Percentiles rank a stretch among this genome's conserved stretches.
Evolutionary conservation across 768 basidiomycete species (phyloP).

Genomic region (Holtermanniella nyarrowii): DNA sequence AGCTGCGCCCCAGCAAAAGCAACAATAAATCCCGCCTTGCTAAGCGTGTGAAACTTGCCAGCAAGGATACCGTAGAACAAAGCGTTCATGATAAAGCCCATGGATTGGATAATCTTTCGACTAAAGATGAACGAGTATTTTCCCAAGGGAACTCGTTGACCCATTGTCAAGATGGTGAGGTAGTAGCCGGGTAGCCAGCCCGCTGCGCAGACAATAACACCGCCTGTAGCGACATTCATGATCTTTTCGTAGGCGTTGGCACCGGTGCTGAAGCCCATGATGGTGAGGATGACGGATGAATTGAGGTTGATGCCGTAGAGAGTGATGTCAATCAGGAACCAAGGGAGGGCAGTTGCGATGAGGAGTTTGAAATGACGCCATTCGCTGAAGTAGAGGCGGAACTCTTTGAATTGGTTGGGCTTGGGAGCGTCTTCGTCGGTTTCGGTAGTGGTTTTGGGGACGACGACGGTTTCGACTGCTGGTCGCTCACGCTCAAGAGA

Average conservation of each 20-base stretch:
- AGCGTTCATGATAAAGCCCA: conserved; percentile 62
- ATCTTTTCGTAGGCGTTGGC: conserved; percentile 57
- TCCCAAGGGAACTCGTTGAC: conserved; percentile 41
- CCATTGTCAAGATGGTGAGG: conserved; percentile 57
- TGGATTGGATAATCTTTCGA: conserved; percentile 63
- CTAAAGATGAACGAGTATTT: conserved; percentile 44
- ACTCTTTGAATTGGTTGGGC: conserved; percentile 45
- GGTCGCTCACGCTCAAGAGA: not conserved
- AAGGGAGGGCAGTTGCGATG: conserved; percentile 57
- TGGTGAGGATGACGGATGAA: conserved; percentile 51
- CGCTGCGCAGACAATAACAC: conserved; percentile 52
- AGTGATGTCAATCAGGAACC: conserved; percentile 71
- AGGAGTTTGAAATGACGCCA: conserved; percentile 61
- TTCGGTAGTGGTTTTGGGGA: not conserved
- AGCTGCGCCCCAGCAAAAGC: conserved; percentile 62
- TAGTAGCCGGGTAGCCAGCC: conserved; percentile 71
- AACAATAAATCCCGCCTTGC: conserved; percentile 56
- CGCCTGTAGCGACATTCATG: conserved; percentile 58
- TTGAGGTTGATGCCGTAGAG: conserved; percentile 21
- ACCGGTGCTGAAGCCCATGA: conserved; percentile 54
- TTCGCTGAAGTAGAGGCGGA: conserved; percentile 57
- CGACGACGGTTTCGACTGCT: not conserved
- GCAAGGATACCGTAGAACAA: conserved; percentile 59
- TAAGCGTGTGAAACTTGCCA: conserved; percentile 52
- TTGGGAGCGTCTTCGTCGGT: conserved; percentile 1